Evolutionary conservation across 176 grass and related monocot genomes (phyloP), one percentile per base, ranked within the genome.

Genomic region (Oropetium thomaeum): DNA sequence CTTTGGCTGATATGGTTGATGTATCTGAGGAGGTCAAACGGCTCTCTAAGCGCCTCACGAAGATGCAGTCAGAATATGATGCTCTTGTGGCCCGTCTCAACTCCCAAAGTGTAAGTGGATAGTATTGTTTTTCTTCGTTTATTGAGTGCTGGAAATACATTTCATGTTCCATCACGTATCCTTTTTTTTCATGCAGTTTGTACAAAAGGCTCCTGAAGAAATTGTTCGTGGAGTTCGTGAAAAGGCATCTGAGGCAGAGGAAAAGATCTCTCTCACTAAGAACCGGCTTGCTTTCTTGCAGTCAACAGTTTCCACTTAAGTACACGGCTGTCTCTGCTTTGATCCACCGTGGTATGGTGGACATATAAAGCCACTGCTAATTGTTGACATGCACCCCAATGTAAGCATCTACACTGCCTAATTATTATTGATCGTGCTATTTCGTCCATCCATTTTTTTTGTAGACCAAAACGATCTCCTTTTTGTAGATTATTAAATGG

Each of bases 51-150:
- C 96, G 96, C 10, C 96, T 98, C 16, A 79, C 87, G 19, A 98
- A 98, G 82, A 94, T 98, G 84, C 91, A 98, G 76, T 79, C 82
- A 53, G 96, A 94, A 74, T 98, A 98, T 82, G 91, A 92, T 39
- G 76, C 86, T 79, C 79, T 98, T 27, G 30, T 92, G 82, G 81
- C 91, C 19, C 89, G 91, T 23, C 89, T 98, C 27, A 94, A 84
- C 81, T 86, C 96, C 25, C 74, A 47, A 9, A 95, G 73, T 69
- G 96, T 98, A 92, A 13, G 84, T 51, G 28, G 12, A 33, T n/a
- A n/a, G n/a, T 53, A 40, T 53, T 71, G 74, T 14, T 60, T 60
- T 28, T 5, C 66, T 58, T 39, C 33, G 83, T 63, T 30, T 12
- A 17, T 4, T 29, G 31, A 27, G 10, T 27, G 10, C 61, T 77